Conservation (phyloP, 805 yeast genomes). For the Metahyphopichia silvanorum region DNA sequence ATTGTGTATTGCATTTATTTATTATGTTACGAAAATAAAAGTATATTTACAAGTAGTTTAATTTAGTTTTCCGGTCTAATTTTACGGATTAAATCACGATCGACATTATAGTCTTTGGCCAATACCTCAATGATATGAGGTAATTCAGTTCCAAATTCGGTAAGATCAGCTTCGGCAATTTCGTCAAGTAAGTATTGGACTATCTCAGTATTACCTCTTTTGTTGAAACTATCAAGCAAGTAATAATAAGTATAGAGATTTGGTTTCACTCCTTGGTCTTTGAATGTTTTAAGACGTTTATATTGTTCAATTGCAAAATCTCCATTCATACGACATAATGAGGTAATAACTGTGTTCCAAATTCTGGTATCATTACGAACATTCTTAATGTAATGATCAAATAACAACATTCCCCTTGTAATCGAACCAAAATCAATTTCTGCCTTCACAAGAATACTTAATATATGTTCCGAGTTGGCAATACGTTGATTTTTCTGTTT, state of each 20-base stretch:
- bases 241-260: slow-evolving; percentile 50
- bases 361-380: slow-evolving; percentile 33
- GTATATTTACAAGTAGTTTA: too few species aligned
- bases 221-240: slow-evolving; percentile 38
- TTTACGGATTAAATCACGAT: slow-evolving; percentile 1
- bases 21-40: too few species aligned
- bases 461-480: slow-evolving; percentile 29
- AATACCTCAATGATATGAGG: slow-evolving; percentile 30
- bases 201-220: slow-evolving; percentile 25
- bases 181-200: slow-evolving; percentile 38
- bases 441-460: slow-evolving; percentile 46
- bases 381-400: slow-evolving; percentile 30
- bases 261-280: slow-evolving; percentile 30
- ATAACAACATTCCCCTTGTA: slow-evolving; percentile 26
- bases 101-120: slow-evolving; percentile 4
- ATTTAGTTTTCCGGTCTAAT: too few species aligned
- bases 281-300: slow-evolving; percentile 28
- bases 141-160: slow-evolving; percentile 35
- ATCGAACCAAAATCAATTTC: slow-evolving; percentile 42
- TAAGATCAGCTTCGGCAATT: slow-evolving; percentile 24
- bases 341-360: slow-evolving; percentile 39
- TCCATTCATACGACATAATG: slow-evolving; percentile 28
- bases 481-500: slow-evolving; percentile 19
- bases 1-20: too few species aligned
- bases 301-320: slow-evolving; percentile 41